Evolutionary conservation across 306 rosid genomes (phyloP), one percentile per base, ranked within the genome.

Genomic region (Glycyrrhiza uralensis): DNA sequence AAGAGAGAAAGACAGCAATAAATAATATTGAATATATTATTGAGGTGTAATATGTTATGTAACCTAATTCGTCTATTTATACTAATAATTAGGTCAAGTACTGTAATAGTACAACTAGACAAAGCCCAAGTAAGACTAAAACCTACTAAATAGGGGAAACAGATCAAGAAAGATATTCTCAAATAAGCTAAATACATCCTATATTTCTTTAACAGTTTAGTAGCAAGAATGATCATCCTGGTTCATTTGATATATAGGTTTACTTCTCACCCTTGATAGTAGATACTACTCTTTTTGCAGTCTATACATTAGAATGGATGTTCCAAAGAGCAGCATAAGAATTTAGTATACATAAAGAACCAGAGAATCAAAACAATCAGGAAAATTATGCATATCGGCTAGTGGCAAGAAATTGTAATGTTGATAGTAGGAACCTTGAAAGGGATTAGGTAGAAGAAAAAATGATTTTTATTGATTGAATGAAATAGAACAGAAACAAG

Each of bases 291-390:
- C 9, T 41, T 30, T 4, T 44, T 30, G 45, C 67, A 55, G 22
- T 13, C 23, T 18, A 26, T 7, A 68, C 61, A 72, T 19, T 57
- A 66, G 51, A 36, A 61, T 18, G 50, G 61, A 35, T 42, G 49
- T 29, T 76, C 75, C 33, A 30, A 47, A 66, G 17, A 35, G 47
- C 56, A 42, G 19, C 29, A 44, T 18, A 35, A 14, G 47, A 59
- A 30, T 69, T 44, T 67, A 51, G 18, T 44, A 39, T 66, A 51
- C 62, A 39, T 18, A 15, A 52, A 42, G 44, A 61, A 49, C 22
- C 15, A 60, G 29, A 61, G 49, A 60, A 68, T n/a, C n/a, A 32
- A 66, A 32, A 72, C 33, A 68, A 54, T 19, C 15, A 69, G 45
- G 26, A 12, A 30, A 65, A 64, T 14, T 9, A 15, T 49, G 41